Evolutionary conservation across 2,329 filamentous ascomycete species (phyloP), one percentile per base, ranked within the genome.

Genomic region (Didymella segeticola): DNA sequence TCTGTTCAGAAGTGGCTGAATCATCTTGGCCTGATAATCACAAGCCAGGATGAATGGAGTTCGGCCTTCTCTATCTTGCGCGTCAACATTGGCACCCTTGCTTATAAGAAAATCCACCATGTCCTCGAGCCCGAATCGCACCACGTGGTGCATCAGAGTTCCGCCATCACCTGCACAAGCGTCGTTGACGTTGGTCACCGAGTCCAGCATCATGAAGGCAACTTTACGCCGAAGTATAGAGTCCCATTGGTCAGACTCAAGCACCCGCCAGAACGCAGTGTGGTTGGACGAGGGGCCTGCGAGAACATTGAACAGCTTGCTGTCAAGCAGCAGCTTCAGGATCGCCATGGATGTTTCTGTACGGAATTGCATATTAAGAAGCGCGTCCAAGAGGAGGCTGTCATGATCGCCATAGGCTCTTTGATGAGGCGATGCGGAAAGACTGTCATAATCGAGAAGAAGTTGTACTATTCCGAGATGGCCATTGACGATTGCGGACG

Each of bases 91-190:
- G 14, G 52, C 52, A n/a, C 80, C 17, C 81, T 83, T 17, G 79
- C 96, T 19, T 89, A 96, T 73, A 85, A 92, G 47, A 89, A 96
- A 75, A 86, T 96, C 67, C 85, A 89, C 56, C 81, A 82, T 56
- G 81, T 96, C 29, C 88, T 87, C 65, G 82, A 83, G 41, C 9
- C 54, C 45, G 19, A 56, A 39, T 5, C 56, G 36, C 6, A 53
- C 43, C 1, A 62, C 64, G 8, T 61, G 57, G 39, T 67, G 64
- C n/a, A 68, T 54, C 14, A 59, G 20, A 4, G 58, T 68, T 31
- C 53, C 56, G 7, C 60, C 61, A 5, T 60, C 54, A 14, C 49
- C 48, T 15, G 53, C 38, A 20, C 54, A 49, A 25, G 63, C 60
- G 5, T 33, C 45, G 22, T 62, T 53, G 20, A 63, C 43, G 22